phyloP scores from a whole-genome alignment of 768 basidiomycete species.

The Podaxis sp. region DNA sequence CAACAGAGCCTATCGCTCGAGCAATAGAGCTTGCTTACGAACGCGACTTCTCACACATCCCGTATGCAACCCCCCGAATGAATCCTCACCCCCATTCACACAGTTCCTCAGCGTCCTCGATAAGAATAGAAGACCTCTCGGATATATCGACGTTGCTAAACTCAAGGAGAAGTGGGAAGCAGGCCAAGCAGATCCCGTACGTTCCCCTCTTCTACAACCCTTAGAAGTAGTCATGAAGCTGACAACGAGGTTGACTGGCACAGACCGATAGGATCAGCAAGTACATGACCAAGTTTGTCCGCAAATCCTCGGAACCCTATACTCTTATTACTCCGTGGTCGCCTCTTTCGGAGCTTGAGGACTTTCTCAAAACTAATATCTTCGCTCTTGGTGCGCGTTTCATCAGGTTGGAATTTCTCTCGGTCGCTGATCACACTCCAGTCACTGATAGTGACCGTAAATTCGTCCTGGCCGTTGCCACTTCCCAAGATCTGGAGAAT shows the following conservation, averaged over 20 bases:
- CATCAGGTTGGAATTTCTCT: not conserved
- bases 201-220: constrained; percentile 22
- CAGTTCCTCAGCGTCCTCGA: constrained; percentile 64
- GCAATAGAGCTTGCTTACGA: constrained; percentile 91
- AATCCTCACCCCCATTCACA: not conserved
- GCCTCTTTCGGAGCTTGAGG: constrained; percentile 77
- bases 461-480: constrained; percentile 82
- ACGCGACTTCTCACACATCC: constrained; percentile 91
- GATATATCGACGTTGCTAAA: constrained; percentile 77
- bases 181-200: constrained; percentile 67
- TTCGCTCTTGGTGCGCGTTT: constrained; percentile 68
- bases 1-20: constrained; percentile 65
- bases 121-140: constrained; percentile 68
- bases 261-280: constrained; percentile 71
- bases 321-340: constrained; percentile 80
- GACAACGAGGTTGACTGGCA: not conserved
- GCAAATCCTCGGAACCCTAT: constrained; percentile 64
- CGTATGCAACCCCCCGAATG: constrained; percentile 44
- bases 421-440: constrained; percentile 26
- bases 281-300: constrained; percentile 76
- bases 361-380: constrained; percentile 68
- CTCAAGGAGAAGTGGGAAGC: constrained; percentile 81
- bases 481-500: constrained; percentile 70
- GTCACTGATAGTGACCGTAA: constrained; percentile 84
- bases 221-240: not conserved